Evolutionary conservation across 169 alveolate species (phyloP).

Genomic region (Plasmodium sp.): DNA sequence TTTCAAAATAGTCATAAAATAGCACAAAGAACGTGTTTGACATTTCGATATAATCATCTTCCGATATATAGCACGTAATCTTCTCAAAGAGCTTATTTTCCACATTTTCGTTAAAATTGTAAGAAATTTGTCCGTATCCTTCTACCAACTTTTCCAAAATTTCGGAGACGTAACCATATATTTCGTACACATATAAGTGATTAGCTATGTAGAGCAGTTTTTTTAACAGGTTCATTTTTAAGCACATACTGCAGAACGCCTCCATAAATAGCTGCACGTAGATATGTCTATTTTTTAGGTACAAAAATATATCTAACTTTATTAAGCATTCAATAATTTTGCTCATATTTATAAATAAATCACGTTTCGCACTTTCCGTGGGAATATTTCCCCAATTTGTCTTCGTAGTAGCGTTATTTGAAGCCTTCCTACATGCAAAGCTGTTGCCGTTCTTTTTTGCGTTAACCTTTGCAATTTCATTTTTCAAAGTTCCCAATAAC

Average conservation of each 20-base stretch:
- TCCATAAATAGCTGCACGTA: constrained; percentile 32
- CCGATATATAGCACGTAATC: constrained; percentile 29
- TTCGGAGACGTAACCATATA: constrained; percentile 32
- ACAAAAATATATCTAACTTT: constrained; percentile 62
- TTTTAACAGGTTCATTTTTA: constrained; percentile 44
- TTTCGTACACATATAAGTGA: constrained; percentile 43
- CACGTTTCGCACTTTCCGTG: constrained; percentile 11
- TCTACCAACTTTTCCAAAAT: constrained; percentile 26
- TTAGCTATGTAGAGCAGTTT: constrained; percentile 65
- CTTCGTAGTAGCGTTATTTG: constrained; percentile 5
- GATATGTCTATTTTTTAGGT: constrained; percentile 27
- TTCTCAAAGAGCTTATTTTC: constrained; percentile 51
- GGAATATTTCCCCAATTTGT: constrained; percentile 14
- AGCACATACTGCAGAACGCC: constrained; percentile 12
- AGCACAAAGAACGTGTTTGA: constrained; percentile 49
- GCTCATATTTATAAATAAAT: constrained; percentile 39
- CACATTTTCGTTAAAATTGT: constrained; percentile 54
- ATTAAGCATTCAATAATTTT: constrained; percentile 71
- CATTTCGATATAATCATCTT: constrained; percentile 72
- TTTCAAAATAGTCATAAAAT: constrained; percentile 46
- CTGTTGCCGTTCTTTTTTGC: background rate
- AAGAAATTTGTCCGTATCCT: constrained; percentile 32
- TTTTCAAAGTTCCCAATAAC: constrained; percentile 38
- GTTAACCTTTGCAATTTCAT: constrained; percentile 33
- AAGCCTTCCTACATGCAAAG: background rate